These are phyloP conservation scores for Tricholoma saponaceum DNA, from an alignment of 768 basidiomycete species.

Conservation along the genomic window DNA sequence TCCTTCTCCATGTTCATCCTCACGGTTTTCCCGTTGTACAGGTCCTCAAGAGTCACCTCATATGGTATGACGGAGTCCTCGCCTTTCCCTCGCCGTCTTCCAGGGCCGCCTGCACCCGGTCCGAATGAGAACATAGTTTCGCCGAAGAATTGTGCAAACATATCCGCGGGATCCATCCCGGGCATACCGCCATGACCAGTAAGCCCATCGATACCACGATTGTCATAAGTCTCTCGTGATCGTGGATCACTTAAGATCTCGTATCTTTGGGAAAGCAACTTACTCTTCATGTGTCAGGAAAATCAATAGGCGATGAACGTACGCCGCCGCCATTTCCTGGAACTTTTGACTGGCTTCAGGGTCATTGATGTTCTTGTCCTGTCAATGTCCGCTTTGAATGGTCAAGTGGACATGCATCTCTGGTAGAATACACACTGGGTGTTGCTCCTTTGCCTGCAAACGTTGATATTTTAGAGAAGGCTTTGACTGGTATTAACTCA, in stretches of 20 bases:
- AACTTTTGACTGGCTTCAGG: conserved; percentile 80
- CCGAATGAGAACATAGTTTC: conserved; percentile 58
- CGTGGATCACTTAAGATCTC: conserved; percentile 76
- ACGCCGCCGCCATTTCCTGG: conserved; percentile 89
- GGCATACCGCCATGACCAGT: conserved; percentile 41
- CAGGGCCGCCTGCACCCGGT: conserved; percentile 48
- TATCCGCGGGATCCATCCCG: conserved; percentile 58
- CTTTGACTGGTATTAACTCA: conserved; percentile 11
- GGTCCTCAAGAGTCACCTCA: conserved; percentile 85
- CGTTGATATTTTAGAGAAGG: conserved; percentile 14
- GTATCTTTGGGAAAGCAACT: conserved; percentile 45
- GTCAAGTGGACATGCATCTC: background rate
- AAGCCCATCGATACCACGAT: conserved; percentile 67
- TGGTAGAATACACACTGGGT: conserved; percentile 53
- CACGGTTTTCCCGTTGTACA: conserved; percentile 87
- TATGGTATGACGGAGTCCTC: conserved; percentile 69
- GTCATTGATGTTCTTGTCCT: conserved; percentile 93
- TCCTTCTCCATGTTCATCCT: conserved; percentile 90
- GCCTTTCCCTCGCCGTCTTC: conserved; percentile 50
- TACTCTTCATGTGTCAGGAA: background rate
- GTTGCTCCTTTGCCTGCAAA: conserved; percentile 76
- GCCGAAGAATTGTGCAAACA: conserved; percentile 75
- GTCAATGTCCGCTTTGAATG: conserved; percentile 1
- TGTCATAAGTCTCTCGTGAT: conserved; percentile 68
- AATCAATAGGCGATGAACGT: conserved; percentile 25